Base-by-base conservation (phyloP, 371 early-diverging fungal genomes). In the Umbelopsis sp. region DNA sequence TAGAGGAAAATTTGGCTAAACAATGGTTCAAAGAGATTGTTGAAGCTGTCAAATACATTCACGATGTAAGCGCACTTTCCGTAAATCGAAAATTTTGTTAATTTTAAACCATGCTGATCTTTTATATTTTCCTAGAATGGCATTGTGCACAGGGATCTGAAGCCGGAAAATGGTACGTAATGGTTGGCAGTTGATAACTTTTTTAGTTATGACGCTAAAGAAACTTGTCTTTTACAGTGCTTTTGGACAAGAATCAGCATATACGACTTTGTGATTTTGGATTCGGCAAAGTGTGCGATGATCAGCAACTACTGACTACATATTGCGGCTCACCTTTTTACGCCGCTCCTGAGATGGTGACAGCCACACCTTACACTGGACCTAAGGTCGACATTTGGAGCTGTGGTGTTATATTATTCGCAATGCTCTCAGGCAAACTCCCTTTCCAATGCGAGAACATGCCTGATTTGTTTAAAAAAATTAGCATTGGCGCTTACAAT, bases 321-420 rank as follows among this genome's bases (percentile, higher is more conserved):
- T 98, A 96, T 76, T 99, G 98, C 70, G 98, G 98, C 0, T 93
- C 93, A 46, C 91, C 94, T 0, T 95, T 95, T 73, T 96, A 95
- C 72, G 96, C 96, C 11, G 94, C 95, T 1, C 96, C 96, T 0
- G 92, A 92, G 73, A 89, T 93, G 85, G 90, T 93, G 9, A 84
- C 86, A 8, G 92, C 91, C 9, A 87, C 89, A 12, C 84, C 85
- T 7, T 93, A 94, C 67, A 75, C 72, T 35, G 96, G 92, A 0
- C 92, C 93, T 12, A 90, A 91, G 50, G 89, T 88, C 3, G 94
- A 94, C 74, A 76, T 93, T 50, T 93, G 93, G 93, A 87, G 87
- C 50, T 76, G 89, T 72, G 96, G 96, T 9, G 92, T 92, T 1
- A 86, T 92, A 50, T 74, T 92, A 9, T 94, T 86, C 68, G 91